phyloP scores from a whole-genome alignment of 805 yeast genomes.

The Jamesozyma gamospora region DNA sequence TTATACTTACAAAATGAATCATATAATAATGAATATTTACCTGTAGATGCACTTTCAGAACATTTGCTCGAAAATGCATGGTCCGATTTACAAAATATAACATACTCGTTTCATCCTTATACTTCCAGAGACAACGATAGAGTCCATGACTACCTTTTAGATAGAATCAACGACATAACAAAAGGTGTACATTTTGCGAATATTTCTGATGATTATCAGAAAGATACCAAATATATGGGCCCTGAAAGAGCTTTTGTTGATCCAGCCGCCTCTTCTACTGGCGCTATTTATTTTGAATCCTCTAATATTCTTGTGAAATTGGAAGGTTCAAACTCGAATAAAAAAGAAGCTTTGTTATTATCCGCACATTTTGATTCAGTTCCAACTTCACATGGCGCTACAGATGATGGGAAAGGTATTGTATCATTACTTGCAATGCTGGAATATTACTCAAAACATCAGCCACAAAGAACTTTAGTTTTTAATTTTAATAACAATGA shows the following conservation, averaged over 20 bases:
- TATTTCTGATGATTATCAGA: slow-evolving; percentile 31
- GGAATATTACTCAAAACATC: slow-evolving; percentile 36
- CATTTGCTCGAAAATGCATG: slow-evolving; percentile 39
- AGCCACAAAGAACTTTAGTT: slow-evolving; percentile 62
- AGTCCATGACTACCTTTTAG: slow-evolving; percentile 57
- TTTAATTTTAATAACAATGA: slow-evolving; percentile 86
- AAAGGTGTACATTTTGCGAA: slow-evolving; percentile 18
- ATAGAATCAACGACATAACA: slow-evolving; percentile 34
- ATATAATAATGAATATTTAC: slow-evolving; percentile 10
- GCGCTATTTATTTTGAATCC: slow-evolving; percentile 70
- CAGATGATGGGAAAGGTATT: slow-evolving; percentile 88
- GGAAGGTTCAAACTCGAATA: slow-evolving; percentile 43
- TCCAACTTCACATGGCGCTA: slow-evolving; percentile 77
- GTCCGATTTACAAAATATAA: slow-evolving; percentile 63
- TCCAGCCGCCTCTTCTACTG: slow-evolving; percentile 30
- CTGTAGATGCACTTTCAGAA: slow-evolving; percentile 32
- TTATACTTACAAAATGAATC: slow-evolving; percentile 25
- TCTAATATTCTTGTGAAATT: slow-evolving; percentile 71
- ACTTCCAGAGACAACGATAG: slow-evolving; percentile 65
- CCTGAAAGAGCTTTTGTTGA: slow-evolving; percentile 43
- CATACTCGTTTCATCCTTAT: slow-evolving; percentile 65
- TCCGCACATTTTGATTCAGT: slow-evolving; percentile 89
- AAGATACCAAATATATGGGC: slow-evolving; percentile 37
- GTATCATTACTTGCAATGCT: slow-evolving; percentile 70
- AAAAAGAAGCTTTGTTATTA: slow-evolving; percentile 56